phyloP scores from a whole-genome alignment of 164 flowering plant species.

The Vitis rotundifolia region DNA sequence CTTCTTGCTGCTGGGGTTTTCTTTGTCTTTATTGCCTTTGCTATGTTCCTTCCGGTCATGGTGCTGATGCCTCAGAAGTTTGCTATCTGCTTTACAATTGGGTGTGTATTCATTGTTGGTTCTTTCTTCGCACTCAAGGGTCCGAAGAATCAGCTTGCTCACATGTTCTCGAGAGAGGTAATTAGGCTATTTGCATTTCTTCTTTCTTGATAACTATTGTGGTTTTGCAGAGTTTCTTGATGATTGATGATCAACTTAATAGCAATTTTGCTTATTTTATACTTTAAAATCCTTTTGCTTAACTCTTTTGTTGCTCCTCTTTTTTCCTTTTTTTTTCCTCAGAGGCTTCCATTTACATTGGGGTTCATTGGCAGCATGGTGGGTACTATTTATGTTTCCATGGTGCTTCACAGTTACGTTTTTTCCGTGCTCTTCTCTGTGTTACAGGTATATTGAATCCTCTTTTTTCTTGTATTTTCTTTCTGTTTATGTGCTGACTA shows the following conservation, averaged over 20 bases:
- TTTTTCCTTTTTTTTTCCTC: slow-evolving; percentile 11
- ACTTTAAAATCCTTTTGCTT: no score
- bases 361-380: slow-evolving; percentile 69
- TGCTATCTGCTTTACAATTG: slow-evolving; percentile 74
- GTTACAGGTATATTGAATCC: slow-evolving; percentile 47
- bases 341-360: slow-evolving; percentile 76
- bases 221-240: no score
- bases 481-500: no score
- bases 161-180: slow-evolving; percentile 79
- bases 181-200: neutral
- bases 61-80: slow-evolving; percentile 83
- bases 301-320: no score
- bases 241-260: no score
- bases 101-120: slow-evolving; percentile 63
- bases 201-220: neutral
- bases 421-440: slow-evolving; percentile 71
- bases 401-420: slow-evolving; percentile 75
- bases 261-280: no score
- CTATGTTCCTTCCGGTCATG: slow-evolving; percentile 79
- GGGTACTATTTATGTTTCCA: slow-evolving; percentile 76
- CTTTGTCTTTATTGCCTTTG: slow-evolving; percentile 73
- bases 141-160: slow-evolving; percentile 65
- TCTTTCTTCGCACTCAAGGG: slow-evolving; percentile 75
- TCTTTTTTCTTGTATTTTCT: neutral
- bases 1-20: slow-evolving; percentile 66